Evolutionary conservation across 2,329 filamentous ascomycete genomes (phyloP), one percentile per base, ranked within the genome.

Genomic region (Claviceps africana): DNA sequence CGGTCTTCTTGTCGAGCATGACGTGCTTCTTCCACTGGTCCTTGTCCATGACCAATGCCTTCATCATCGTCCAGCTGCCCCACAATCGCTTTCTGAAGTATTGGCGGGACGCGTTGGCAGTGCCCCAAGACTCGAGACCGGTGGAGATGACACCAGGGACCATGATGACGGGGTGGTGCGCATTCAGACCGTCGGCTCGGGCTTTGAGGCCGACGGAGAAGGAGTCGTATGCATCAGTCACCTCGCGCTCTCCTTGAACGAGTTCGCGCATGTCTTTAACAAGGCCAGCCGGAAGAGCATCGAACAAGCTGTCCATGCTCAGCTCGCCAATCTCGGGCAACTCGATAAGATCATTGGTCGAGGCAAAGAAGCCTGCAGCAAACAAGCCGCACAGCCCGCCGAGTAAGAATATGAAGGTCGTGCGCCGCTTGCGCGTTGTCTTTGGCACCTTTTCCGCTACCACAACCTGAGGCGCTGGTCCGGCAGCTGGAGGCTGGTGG

Each of bases 61-160:
- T 80, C 89, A 98, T 96, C 93, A 98, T 98, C 57, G 81, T 95
- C 93, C 94, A 98, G 59, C 88, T 95, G 4, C 93, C 93, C 93
- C 93, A 98, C 48, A 98, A 71, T 51, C 93, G 77, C 70, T 94
- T 95, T 56, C 93, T 78, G 67, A 98, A 98, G 69, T 97, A 98
- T 54, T 85, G 86, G 37, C 88, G 79, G 8, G 90, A 95, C 43
- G 76, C 73, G 62, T 90, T 86, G 49, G 86, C 82, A 0, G 93
- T 97, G 4, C 91, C 88, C 93, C 93, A 98, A 47, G 88, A 95
- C 69, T 98, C 93, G 25, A 98, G 77, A 1, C 93, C 93, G 0
- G 93, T 97, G 0, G 93, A 97, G 59, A 98, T 98, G 54, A 98
- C 93, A 4, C 93, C 93, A 0, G 93, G 93, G 10, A 98, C 83